Evolutionary conservation across 805 yeast genomes (phyloP).

Genomic region (Wickerhamiella vanderwaltii): DNA sequence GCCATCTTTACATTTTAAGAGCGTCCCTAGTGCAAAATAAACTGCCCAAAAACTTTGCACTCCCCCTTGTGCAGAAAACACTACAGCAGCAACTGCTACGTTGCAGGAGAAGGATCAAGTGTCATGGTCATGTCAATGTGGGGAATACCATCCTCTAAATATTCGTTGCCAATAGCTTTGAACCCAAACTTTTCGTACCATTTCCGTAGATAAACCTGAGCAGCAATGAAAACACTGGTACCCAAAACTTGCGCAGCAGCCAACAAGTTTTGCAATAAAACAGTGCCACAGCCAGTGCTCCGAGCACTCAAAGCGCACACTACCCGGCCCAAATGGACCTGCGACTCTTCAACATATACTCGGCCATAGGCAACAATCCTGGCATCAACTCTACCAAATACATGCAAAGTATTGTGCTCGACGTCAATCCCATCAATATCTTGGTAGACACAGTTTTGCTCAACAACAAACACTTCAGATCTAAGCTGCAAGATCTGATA

Average conservation of each 20-base stretch:
- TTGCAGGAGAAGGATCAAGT: too few species aligned
- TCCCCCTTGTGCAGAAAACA: too few species aligned
- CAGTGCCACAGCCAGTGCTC: constrained; percentile 16
- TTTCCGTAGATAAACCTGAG: constrained; percentile 15
- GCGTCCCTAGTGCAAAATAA: too few species aligned
- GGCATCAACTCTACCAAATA: constrained; percentile 9
- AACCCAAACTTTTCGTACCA: constrained; percentile 19
- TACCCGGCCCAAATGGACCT: constrained; percentile 18
- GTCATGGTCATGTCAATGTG: constrained; percentile 20
- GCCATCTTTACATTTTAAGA: too few species aligned
- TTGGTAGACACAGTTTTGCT: constrained; percentile 20
- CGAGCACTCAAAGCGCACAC: constrained; percentile 14
- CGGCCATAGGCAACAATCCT: constrained; percentile 13
- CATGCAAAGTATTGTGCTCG: constrained; percentile 12
- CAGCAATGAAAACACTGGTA: constrained; percentile 11
- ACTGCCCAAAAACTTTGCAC: too few species aligned
- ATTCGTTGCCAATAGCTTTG: constrained; percentile 7
- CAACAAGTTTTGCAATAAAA: constrained; percentile 11
- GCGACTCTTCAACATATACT: not conserved
- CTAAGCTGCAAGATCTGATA: constrained; percentile 17
- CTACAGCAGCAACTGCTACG: too few species aligned
- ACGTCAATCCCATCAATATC: constrained; percentile 21
- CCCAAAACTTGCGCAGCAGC: not conserved
- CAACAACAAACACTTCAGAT: constrained; percentile 20
- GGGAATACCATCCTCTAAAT: constrained; percentile 17